Evolutionary conservation across 129 eudicot species (phyloP).

Genomic region (Lactuca saligna): DNA sequence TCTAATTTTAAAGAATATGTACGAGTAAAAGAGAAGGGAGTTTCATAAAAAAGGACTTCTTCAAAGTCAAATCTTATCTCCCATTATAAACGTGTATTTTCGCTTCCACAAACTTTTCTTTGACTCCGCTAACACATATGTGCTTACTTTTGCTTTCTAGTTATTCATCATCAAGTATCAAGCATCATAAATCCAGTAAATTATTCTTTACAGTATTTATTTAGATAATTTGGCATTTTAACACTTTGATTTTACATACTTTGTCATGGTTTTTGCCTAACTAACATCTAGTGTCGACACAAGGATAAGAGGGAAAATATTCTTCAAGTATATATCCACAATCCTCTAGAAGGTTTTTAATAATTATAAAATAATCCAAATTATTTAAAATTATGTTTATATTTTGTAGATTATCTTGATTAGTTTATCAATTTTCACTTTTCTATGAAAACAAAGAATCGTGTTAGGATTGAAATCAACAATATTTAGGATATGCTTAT

Average conservation of each 20-base stretch:
- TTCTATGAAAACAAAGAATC: not conserved
- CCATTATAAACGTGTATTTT: constrained; percentile 28
- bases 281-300: not conserved
- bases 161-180: not conserved
- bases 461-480: not conserved
- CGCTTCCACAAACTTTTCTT: constrained; percentile 16
- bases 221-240: too few species aligned
- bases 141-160: not conserved
- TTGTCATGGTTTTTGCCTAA: constrained; percentile 11
- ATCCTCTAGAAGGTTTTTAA: not conserved
- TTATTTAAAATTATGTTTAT: not conserved
- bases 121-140: constrained; percentile 5
- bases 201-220: not conserved
- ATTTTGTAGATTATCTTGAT: not conserved
- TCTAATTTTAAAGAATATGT: not conserved
- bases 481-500: too few species aligned
- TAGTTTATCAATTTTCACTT: not conserved
- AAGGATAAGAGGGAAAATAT: not conserved
- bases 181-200: not conserved
- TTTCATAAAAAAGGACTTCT: constrained; percentile 26
- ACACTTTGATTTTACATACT: too few species aligned
- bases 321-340: not conserved
- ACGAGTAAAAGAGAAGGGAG: constrained; percentile 13
- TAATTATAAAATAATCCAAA: too few species aligned
- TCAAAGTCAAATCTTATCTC: constrained; percentile 35